Evolutionary conservation across 345 rosid genomes (phyloP), one percentile per base, ranked within the genome.

Genomic region (Rhizophora apiculata): DNA sequence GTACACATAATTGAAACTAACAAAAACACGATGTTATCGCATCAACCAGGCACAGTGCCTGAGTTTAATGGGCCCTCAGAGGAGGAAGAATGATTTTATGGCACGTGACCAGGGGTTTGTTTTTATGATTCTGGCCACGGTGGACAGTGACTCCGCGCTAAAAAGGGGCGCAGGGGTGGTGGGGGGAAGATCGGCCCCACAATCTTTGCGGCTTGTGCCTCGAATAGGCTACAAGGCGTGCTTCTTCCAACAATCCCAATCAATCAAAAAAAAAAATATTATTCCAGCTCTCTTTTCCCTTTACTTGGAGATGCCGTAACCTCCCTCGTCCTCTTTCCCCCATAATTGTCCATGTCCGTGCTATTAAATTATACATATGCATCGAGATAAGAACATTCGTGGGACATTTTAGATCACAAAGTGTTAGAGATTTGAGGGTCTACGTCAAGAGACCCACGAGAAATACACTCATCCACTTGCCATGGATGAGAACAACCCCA

Each of bases 211-310:
- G 81, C 63, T 58, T 80, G 84, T 64, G 75, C 58, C 80, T 70
- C 15, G 29, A 51, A 63, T 21, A 78, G 84, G 64, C 79, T 68
- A 83, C 84, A 83, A 73, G 56, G 86, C 86, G 78, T 80, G 84
- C 86, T 21, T 31, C 24, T 63, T 62, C 60, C 62, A 48, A 43
- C 60, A 21, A 62, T 52, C 77, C 69, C 71, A 64, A 73, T 72
- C 78, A 52, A 60, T 31, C 22, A 21, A 43, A 22, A 29, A 29
- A 2, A 29, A 31, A 34, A 43, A 43, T 43, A 43, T n/a, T 11
- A 43, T 43, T 43, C 49, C 49, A 43, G 15, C 60, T 21, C 60
- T 56, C 24, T 31, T 11, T 56, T 27, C 60, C 16, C 61, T 66
- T 61, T 30, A 65, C 75, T 69, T 60, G 39, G 6, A 65, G 60